phyloP scores from a whole-genome alignment of 176 grass and related monocot genomes.

The Thalia dealbata region DNA sequence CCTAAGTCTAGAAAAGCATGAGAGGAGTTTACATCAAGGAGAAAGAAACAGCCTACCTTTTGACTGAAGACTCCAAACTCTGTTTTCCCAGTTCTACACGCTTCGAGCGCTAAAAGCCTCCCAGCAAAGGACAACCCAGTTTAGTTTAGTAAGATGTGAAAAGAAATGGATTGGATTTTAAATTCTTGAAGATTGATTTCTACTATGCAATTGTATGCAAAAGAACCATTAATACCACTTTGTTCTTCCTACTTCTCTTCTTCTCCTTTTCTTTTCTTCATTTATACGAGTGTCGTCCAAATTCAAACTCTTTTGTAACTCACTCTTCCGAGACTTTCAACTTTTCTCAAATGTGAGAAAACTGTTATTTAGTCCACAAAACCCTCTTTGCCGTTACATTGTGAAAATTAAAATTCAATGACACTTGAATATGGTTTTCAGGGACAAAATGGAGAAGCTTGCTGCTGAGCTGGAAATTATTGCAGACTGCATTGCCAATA shows the following conservation, averaged over 20 bases:
- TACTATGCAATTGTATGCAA: no score
- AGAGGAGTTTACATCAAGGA: not conserved
- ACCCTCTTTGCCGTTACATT: not conserved
- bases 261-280: not conserved
- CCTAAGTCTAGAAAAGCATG: not conserved
- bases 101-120: no score
- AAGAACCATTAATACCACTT: not conserved
- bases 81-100: not conserved
- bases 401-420: not conserved
- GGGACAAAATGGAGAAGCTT: conserved; percentile 58
- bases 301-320: not conserved
- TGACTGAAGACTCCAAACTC: not conserved
- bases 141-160: no score
- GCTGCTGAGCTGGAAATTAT: conserved; percentile 43
- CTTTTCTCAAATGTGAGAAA: not conserved
- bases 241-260: not conserved
- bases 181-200: no score
- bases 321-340: not conserved
- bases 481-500: conserved; percentile 23
- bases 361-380: not conserved
- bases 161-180: no score
- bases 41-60: not conserved
- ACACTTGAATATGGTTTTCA: conserved; percentile 8
- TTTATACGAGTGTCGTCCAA: not conserved
- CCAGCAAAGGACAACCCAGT: no score